Base-by-base conservation (phyloP, 2,329 filamentous ascomycete genomes). In the Rhynchosporium agropyri region DNA sequence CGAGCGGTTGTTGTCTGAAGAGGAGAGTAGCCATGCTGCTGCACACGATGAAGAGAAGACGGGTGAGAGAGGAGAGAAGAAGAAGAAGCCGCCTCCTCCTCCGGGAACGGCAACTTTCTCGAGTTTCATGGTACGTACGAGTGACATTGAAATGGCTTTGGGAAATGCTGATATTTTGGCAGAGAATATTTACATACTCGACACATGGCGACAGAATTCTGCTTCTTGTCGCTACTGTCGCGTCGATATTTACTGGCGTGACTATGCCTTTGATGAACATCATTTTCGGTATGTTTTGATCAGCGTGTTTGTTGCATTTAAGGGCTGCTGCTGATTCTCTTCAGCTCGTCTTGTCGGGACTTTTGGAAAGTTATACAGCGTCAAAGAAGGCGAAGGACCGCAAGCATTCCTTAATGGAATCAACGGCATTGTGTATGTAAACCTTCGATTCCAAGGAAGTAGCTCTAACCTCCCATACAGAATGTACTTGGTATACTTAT, bases 401-500 rank as follows among this genome's bases (percentile, higher is more conserved):
- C 72, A 66, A 3, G 66, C 77, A 3, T 85, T 86, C 67, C 68
- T 74, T 26, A 63, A 68, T 1, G 69, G 67, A 5, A 69, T 84
- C 40, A 79, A 84, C 67, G 75, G 69, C 58, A 76, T 83, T 63
- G 74, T 83, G 74, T 81, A 71, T 67, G 79, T 46, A 38, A 0
- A 13, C 13, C 40, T 36, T 42, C 2, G 10, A 9, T 13, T 8
- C 8, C 6, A 7, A 26, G 5, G 33, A 55, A 7, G 4, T 46
- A 8, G 36, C 13, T n/a, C 46, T 40, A 12, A 38, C 57, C 46
- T 26, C 4, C 4, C 2, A 33, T 29, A 9, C 64, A 85, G 83
- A 1, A 76, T 92, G 0, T 90, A 87, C 74, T 86, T 92, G 70
- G 82, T 92, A 58, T 85, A 85, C 61, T 78, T 93, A 5, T 92